phyloP scores from a whole-genome alignment of 192 early-diverging fungal species.

The Jimgerdemannia lactiflua region DNA sequence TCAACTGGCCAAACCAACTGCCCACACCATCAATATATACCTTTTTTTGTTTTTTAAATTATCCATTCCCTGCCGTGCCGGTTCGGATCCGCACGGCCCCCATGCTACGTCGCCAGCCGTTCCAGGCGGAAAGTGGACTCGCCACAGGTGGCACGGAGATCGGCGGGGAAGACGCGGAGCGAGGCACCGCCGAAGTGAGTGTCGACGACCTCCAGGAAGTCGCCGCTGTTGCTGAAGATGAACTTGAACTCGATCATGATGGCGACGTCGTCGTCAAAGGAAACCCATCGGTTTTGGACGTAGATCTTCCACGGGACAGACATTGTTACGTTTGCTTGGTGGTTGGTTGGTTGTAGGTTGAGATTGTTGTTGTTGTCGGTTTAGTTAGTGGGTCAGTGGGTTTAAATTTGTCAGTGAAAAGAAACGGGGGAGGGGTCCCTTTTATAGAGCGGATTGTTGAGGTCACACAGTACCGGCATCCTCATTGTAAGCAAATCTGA shows the following conservation, averaged over 20 bases:
- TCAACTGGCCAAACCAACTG: too few species aligned
- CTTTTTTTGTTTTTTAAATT: neutral
- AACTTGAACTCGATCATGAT: neutral
- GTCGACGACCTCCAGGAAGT: neutral
- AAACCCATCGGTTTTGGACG: neutral
- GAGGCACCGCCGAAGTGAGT: neutral
- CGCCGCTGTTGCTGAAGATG: neutral
- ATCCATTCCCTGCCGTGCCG: neutral
- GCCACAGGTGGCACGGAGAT: neutral
- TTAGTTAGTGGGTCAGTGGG: neutral
- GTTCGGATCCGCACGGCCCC: neutral
- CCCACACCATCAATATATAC: too few species aligned
- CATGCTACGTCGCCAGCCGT: neutral
- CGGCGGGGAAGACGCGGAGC: neutral
- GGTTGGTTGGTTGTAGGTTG: neutral
- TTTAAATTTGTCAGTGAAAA: too few species aligned
- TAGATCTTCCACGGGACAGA: neutral
- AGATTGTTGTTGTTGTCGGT: neutral
- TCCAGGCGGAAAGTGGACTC: neutral
- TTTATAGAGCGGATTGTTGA: too few species aligned
- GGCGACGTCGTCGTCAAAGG: neutral
- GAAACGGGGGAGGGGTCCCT: too few species aligned
- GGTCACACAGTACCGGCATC: too few species aligned
- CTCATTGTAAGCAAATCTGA: too few species aligned
- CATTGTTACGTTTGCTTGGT: neutral